A percentile compares a stretch with the other conserved stretches of the same genome.
Evolutionary conservation across 1,284 basidiomycete genomes (phyloP).

Genomic region (Moesziomyces sp.): DNA sequence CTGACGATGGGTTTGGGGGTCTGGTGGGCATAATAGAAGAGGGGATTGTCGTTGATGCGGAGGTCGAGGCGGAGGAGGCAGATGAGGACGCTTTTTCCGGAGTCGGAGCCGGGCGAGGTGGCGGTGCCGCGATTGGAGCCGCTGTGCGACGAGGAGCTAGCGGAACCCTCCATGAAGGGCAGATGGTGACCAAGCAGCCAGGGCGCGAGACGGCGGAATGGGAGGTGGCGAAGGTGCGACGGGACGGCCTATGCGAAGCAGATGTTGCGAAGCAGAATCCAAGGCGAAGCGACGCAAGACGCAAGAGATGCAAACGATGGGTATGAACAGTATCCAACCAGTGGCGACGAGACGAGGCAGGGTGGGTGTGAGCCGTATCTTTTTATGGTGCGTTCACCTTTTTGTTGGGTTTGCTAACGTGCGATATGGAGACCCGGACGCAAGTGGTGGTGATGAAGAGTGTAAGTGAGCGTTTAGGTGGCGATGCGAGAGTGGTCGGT

Average conservation of each 20-base stretch:
- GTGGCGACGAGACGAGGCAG: neutral
- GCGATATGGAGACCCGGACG: too few species aligned
- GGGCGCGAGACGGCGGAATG: neutral
- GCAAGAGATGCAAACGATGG: too few species aligned
- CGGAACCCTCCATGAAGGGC: constrained; percentile 23
- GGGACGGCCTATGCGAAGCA: neutral
- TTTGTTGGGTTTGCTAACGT: too few species aligned
- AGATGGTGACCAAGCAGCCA: neutral
- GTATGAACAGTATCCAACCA: neutral
- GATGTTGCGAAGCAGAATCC: neutral
- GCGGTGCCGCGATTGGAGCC: constrained; percentile 27
- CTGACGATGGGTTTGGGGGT: constrained; percentile 39
- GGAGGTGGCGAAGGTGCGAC: neutral
- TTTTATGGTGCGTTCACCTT: too few species aligned
- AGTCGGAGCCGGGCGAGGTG: constrained; percentile 25
- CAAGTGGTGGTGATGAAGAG: too few species aligned
- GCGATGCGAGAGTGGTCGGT: too few species aligned
- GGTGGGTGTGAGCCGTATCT: too few species aligned
- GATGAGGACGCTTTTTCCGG: constrained; percentile 49
- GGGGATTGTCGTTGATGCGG: constrained; percentile 71
- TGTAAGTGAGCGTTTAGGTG: too few species aligned
- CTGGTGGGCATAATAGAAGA: constrained; percentile 68
- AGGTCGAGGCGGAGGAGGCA: constrained; percentile 58
- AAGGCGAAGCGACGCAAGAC: too few species aligned
- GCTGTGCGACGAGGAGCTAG: constrained; percentile 30